phyloP scores from a whole-genome alignment of 2,329 filamentous ascomycete species.

The Sphaerulina vaccinii region DNA sequence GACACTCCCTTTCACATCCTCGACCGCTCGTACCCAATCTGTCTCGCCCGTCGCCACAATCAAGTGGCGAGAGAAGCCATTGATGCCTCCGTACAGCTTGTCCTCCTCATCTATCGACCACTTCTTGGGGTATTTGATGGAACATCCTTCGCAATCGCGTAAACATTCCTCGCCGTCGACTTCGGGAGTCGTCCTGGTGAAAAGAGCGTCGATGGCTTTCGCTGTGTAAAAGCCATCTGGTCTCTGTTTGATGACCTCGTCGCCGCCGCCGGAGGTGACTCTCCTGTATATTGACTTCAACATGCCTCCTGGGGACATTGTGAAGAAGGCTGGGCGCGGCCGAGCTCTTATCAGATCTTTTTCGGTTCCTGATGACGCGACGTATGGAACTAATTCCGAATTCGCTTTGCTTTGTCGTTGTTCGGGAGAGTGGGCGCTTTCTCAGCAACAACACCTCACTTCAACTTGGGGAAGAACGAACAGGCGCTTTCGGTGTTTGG shows the following conservation, averaged over 20 bases:
- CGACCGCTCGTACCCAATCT: conserved; percentile 89
- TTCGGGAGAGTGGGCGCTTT: too few relatives aligned
- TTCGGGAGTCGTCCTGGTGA: conserved; percentile 70
- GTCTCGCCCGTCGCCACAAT: conserved; percentile 93
- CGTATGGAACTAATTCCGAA: too few relatives aligned
- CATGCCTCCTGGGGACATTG: conserved; percentile 17
- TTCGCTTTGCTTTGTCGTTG: too few relatives aligned
- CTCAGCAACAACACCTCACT: too few relatives aligned
- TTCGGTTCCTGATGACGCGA: conserved; percentile 1
- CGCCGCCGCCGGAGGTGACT: conserved; percentile 10
- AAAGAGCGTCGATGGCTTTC: conserved; percentile 57
- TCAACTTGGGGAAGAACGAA: too few relatives aligned
- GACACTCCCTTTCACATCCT: conserved; percentile 71
- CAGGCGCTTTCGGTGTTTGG: too few relatives aligned
- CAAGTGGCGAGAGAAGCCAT: conserved; percentile 84
- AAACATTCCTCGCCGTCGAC: conserved; percentile 86
- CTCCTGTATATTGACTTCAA: conserved; percentile 16
- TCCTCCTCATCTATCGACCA: conserved; percentile 73
- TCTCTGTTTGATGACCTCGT: conserved; percentile 28
- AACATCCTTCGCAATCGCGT: conserved; percentile 81
- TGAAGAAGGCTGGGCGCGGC: neutral
- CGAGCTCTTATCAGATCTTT: conserved; percentile 8
- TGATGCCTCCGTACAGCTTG: conserved; percentile 78
- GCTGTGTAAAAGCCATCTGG: conserved; percentile 49
- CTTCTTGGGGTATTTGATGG: conserved; percentile 72